Conservation (phyloP, 208 protist genomes). For the Wallacemonas collosoma region DNA sequence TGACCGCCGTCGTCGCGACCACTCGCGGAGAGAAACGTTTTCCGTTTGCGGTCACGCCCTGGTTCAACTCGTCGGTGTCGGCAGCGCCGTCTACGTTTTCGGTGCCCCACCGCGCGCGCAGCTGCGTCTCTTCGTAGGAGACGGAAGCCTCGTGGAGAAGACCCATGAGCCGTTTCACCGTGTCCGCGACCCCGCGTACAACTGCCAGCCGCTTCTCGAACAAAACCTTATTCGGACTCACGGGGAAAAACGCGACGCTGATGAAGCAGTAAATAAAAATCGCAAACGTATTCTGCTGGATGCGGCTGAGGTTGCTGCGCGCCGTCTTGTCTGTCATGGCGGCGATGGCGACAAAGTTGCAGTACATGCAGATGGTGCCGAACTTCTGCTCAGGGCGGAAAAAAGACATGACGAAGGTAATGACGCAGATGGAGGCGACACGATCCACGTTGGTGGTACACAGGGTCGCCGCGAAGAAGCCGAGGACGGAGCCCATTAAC, state of each 20-base stretch:
- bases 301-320: constrained; percentile 59
- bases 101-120: not conserved
- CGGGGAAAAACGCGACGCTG: constrained; percentile 58
- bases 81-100: not conserved
- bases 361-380: constrained; percentile 64
- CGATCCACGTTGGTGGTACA: constrained; percentile 47
- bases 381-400: constrained; percentile 58
- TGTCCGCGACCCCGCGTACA: constrained; percentile 38
- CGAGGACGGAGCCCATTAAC: constrained; percentile 67
- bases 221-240: constrained; percentile 61
- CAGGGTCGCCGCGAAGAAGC: constrained; percentile 71
- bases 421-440: constrained; percentile 59
- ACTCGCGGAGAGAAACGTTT: constrained; percentile 11
- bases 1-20: not conserved
- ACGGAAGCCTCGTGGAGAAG: constrained; percentile 53
- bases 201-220: constrained; percentile 57
- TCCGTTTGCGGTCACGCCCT: constrained; percentile 2
- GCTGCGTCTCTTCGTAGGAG: constrained; percentile 27
- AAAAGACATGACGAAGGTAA: constrained; percentile 75
- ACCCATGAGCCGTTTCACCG: constrained; percentile 45
- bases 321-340: constrained; percentile 41
- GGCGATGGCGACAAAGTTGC: constrained; percentile 72
- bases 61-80: not conserved
- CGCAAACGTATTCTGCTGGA: constrained; percentile 86
- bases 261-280: constrained; percentile 85